phyloP scores from a whole-genome alignment of 164 flowering plant species.

The Sextonia rubra region DNA sequence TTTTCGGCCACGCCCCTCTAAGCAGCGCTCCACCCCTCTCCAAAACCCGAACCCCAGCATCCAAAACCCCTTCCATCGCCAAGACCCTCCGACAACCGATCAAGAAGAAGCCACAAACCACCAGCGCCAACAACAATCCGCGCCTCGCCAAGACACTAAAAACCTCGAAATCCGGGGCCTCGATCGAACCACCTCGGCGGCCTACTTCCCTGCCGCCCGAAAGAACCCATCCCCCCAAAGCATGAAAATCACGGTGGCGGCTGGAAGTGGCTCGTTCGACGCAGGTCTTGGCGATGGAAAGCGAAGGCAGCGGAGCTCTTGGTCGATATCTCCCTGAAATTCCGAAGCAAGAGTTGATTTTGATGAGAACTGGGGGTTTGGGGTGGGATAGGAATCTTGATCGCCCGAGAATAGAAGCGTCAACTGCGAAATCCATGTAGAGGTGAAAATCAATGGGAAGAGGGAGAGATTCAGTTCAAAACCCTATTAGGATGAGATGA shows the following conservation, averaged over 20 bases:
- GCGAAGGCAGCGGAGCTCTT: neutral
- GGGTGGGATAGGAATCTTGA: constrained; percentile 9
- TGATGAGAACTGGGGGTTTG: constrained; percentile 13
- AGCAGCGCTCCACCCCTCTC: constrained; percentile 38
- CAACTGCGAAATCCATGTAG: constrained; percentile 28
- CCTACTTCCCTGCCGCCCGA: constrained; percentile 2
- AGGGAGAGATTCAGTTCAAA: neutral
- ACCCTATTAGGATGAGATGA: neutral
- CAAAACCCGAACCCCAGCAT: constrained; percentile 48
- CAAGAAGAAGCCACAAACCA: constrained; percentile 57
- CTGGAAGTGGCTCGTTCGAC: constrained; percentile 4
- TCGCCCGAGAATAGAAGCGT: constrained; percentile 23
- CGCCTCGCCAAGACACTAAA: constrained; percentile 29
- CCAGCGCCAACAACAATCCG: constrained; percentile 46
- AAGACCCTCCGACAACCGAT: constrained; percentile 47
- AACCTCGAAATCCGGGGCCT: constrained; percentile 16
- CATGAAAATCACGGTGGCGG: neutral
- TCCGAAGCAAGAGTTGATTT: constrained; percentile 12
- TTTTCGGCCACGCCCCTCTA: constrained; percentile 52
- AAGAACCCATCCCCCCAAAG: neutral
- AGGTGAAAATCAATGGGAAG: neutral
- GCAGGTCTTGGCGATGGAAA: constrained; percentile 8
- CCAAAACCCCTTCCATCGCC: constrained; percentile 58
- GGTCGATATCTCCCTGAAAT: constrained; percentile 12
- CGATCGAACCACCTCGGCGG: constrained; percentile 7